These are phyloP conservation scores for Haplosporangium gracile DNA, from an alignment of 192 early-diverging fungal species.

Conservation along the genomic window DNA sequence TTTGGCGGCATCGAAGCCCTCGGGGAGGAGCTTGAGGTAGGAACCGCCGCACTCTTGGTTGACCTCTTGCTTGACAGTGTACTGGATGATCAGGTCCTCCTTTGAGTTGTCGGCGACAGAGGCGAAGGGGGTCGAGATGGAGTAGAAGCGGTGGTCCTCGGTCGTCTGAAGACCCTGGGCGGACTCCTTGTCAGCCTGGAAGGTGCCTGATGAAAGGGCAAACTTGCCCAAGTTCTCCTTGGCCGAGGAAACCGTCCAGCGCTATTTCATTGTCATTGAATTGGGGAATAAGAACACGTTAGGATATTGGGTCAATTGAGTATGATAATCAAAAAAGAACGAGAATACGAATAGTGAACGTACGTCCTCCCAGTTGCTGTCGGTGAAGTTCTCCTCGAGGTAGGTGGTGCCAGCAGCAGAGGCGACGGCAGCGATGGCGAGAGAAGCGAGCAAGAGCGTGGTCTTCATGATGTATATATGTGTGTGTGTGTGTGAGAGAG, in stretches of 20 bases:
- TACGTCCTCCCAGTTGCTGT: slow-evolving; percentile 69
- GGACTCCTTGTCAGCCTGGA: slow-evolving; percentile 77
- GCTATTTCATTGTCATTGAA: slow-evolving; percentile 34
- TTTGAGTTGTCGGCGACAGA: slow-evolving; percentile 84
- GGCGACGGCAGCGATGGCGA: slow-evolving; percentile 55
- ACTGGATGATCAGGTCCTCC: slow-evolving; percentile 89
- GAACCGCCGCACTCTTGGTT: slow-evolving; percentile 94
- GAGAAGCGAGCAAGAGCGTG: slow-evolving; percentile 49
- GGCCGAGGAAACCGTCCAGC: slow-evolving; percentile 78
- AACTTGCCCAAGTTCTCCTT: slow-evolving; percentile 82
- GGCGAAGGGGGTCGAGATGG: slow-evolving; percentile 80
- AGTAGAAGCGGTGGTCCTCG: slow-evolving; percentile 90
- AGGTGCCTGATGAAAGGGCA: slow-evolving; percentile 79
- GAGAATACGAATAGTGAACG: slow-evolving; percentile 2
- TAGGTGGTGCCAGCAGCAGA: slow-evolving; percentile 64
- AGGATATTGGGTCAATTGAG: neutral
- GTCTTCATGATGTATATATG: slow-evolving; percentile 45
- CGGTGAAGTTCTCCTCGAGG: slow-evolving; percentile 89
- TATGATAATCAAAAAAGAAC: neutral
- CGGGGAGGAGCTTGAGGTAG: slow-evolving; percentile 91
- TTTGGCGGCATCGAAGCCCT: slow-evolving; percentile 79
- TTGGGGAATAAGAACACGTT: neutral
- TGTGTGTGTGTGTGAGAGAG: neutral
- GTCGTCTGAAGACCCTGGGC: slow-evolving; percentile 82
- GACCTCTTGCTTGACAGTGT: slow-evolving; percentile 92